These are phyloP conservation scores for Bacidia rubella DNA, from an alignment of 495 filamentous ascomycete species.

Conservation along the genomic window DNA sequence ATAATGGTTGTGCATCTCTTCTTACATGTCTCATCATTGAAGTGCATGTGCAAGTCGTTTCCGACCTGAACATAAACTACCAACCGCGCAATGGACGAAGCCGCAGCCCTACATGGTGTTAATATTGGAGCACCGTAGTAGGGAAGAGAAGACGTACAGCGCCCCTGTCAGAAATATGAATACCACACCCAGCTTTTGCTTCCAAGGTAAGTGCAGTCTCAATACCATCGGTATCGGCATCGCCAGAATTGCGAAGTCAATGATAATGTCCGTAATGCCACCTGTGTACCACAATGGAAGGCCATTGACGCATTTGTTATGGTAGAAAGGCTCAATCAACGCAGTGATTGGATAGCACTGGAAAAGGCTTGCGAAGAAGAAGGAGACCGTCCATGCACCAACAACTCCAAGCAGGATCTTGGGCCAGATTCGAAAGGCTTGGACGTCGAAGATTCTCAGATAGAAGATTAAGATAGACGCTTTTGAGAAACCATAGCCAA, in stretches of 20 bases:
- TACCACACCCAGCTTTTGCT: conserved; percentile 15
- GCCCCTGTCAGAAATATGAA: conserved; percentile 23
- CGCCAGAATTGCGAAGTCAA: conserved; percentile 3
- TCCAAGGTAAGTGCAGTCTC: conserved; percentile 13
- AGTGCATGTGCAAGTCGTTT: conserved; percentile 8
- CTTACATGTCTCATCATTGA: conserved; percentile 21
- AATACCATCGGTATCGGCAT: conserved; percentile 14
- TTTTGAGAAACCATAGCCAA: conserved; percentile 26
- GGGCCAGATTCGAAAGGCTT: conserved; percentile 12
- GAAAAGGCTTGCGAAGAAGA: conserved; percentile 26
- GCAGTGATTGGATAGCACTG: conserved; percentile 23
- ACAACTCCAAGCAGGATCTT: conserved; percentile 19
- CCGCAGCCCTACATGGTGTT: background rate
- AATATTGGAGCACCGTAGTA: background rate
- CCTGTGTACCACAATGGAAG: conserved; percentile 1
- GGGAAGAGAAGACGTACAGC: conserved; percentile 20
- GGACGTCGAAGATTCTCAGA: conserved; percentile 21
- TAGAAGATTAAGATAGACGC: conserved; percentile 28
- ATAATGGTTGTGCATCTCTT: background rate
- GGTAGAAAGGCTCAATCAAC: background rate
- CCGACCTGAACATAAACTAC: conserved; percentile 1
- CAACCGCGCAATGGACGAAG: conserved; percentile 1
- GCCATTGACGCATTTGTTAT: conserved; percentile 2
- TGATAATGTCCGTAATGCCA: background rate
- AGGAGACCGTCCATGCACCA: conserved; percentile 22